phyloP scores from a whole-genome alignment of 495 filamentous ascomycete species.

The Aspergillus haitiensis region DNA sequence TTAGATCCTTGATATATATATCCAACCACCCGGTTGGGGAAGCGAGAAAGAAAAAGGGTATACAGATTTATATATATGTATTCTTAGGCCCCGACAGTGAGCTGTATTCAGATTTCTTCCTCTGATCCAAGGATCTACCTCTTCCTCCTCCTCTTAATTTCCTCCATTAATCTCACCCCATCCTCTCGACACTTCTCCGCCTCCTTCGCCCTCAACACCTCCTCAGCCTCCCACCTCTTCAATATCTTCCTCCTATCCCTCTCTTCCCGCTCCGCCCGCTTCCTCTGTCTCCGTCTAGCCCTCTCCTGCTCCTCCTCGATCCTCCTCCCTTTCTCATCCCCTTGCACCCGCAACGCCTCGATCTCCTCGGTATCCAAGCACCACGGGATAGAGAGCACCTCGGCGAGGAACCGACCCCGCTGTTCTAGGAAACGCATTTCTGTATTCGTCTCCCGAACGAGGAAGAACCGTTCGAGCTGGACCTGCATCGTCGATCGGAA shows the following conservation, averaged over 20 bases:
- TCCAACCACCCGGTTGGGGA: too few relatives aligned
- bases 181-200: slow-evolving; percentile 35
- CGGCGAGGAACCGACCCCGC: slow-evolving; percentile 57
- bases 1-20: too few relatives aligned
- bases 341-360: slow-evolving; percentile 52
- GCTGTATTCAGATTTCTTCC: too few relatives aligned
- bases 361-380: slow-evolving; percentile 55
- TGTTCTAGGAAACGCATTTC: slow-evolving; percentile 79
- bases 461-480: slow-evolving; percentile 62
- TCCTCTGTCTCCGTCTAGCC: slow-evolving; percentile 39
- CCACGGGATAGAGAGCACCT: slow-evolving; percentile 72
- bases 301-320: slow-evolving; percentile 42
- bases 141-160: slow-evolving; percentile 26
- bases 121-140: background rate
- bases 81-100: background rate
- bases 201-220: slow-evolving; percentile 39
- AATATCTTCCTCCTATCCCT: slow-evolving; percentile 38
- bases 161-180: slow-evolving; percentile 34
- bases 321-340: slow-evolving; percentile 43
- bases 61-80: background rate
- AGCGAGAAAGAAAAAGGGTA: background rate
- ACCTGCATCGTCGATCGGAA: slow-evolving; percentile 69
- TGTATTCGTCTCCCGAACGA: slow-evolving; percentile 63
- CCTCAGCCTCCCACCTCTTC: slow-evolving; percentile 43
- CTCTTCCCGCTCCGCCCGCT: slow-evolving; percentile 36